These are phyloP conservation scores for Euphrasia confusa DNA, from an alignment of 257 asterid genomes.

Conservation along the genomic window DNA sequence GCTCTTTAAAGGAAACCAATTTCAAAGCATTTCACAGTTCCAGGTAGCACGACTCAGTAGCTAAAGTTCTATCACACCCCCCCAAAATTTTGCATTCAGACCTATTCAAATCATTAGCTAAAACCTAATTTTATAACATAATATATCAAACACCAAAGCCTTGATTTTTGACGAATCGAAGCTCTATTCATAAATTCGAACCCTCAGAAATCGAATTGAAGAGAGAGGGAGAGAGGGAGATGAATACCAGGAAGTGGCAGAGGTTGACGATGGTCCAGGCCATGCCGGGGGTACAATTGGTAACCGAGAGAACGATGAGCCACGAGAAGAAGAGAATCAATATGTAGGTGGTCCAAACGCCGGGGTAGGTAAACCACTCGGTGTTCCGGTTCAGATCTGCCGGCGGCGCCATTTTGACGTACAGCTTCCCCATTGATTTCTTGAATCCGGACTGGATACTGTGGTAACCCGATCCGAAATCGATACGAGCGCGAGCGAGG, in stretches of 20 bases:
- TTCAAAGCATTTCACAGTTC: neutral
- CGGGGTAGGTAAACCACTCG: slow-evolving; percentile 95
- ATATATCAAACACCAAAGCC: neutral
- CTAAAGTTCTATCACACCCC: neutral
- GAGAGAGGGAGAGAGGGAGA: neutral
- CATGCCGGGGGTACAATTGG: slow-evolving; percentile 82
- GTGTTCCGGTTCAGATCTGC: slow-evolving; percentile 91
- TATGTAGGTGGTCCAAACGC: slow-evolving; percentile 93
- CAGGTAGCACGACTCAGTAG: slow-evolving; percentile 4
- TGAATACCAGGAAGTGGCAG: slow-evolving; percentile 59
- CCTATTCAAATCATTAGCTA: neutral
- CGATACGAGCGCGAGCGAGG: neutral
- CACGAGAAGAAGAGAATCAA: slow-evolving; percentile 81
- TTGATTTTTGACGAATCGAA: too few species aligned
- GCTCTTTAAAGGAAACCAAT: neutral
- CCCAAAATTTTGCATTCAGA: neutral
- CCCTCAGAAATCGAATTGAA: too few species aligned
- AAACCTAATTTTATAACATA: slow-evolving; percentile 7
- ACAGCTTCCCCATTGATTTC: slow-evolving; percentile 57
- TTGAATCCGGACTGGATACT: slow-evolving; percentile 1
- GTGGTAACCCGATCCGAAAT: slow-evolving; percentile 21
- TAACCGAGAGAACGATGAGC: slow-evolving; percentile 69
- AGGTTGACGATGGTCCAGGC: slow-evolving; percentile 94
- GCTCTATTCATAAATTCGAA: too few species aligned
- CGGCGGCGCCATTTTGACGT: slow-evolving; percentile 77